These are phyloP conservation scores for Hymenoscyphus linearis DNA, from an alignment of 2,329 filamentous ascomycete genomes.

Conservation along the genomic window DNA sequence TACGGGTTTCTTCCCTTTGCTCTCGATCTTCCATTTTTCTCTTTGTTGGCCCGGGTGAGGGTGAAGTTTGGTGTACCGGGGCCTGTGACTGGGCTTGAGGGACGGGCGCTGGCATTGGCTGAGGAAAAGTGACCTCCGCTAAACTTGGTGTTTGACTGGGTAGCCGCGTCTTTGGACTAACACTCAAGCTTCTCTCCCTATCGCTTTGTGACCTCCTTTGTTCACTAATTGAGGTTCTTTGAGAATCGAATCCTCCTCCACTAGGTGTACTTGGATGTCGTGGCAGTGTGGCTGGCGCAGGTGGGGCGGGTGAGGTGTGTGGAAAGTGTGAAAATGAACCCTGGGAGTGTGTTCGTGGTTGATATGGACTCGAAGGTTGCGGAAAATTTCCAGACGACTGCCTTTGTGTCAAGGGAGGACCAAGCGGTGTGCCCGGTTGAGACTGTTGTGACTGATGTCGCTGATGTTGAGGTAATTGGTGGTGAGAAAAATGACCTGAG, in stretches of 20 bases:
- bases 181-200: constrained; percentile 65
- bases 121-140: constrained; percentile 16
- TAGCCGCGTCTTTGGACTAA: constrained; percentile 71
- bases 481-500: constrained; percentile 2
- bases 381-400: constrained; percentile 41
- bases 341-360: constrained; percentile 41
- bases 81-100: neutral
- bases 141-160: constrained; percentile 31
- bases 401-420: constrained; percentile 43
- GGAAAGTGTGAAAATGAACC: constrained; percentile 24
- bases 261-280: constrained; percentile 40
- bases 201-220: constrained; percentile 50
- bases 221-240: constrained; percentile 39
- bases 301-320: constrained; percentile 34
- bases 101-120: constrained; percentile 9
- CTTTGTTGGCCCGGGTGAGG: constrained; percentile 21
- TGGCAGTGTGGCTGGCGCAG: constrained; percentile 34
- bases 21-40: constrained; percentile 30
- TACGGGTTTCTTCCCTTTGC: constrained; percentile 15
- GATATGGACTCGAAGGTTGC: constrained; percentile 56
- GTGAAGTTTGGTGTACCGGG: neutral
- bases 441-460: constrained; percentile 30
- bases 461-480: constrained; percentile 26
- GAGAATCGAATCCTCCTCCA: constrained; percentile 39
- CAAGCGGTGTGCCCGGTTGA: constrained; percentile 41